Conservation (phyloP, 331 rosid genomes). For the Pyracantha coccinea region DNA sequence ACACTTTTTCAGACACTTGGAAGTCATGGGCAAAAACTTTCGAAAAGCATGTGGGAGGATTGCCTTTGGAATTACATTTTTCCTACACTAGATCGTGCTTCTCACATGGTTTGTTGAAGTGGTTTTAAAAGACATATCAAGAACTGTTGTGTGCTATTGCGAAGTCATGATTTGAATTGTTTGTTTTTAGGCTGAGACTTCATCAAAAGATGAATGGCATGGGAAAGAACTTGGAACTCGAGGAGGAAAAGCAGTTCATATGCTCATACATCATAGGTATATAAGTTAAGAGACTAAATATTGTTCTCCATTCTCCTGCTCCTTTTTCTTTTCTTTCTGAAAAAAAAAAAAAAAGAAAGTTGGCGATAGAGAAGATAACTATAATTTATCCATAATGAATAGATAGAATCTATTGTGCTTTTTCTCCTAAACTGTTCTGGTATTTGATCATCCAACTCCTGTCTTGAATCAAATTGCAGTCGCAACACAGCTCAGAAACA, state of each 20-base stretch:
- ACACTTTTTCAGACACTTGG: slow-evolving; percentile 94
- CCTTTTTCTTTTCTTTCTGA: background rate
- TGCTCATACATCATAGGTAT: slow-evolving; percentile 99
- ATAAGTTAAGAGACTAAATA: slow-evolving; percentile 2
- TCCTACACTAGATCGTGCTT: slow-evolving; percentile 81
- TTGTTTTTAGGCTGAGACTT: slow-evolving; percentile 76
- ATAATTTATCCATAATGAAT: background rate
- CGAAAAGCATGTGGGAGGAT: slow-evolving; percentile 86
- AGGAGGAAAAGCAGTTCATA: slow-evolving; percentile 94
- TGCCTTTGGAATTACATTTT: slow-evolving; percentile 97
- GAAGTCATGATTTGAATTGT: slow-evolving; percentile 5
- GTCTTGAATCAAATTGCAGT: slow-evolving; percentile 46
- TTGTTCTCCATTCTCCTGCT: background rate
- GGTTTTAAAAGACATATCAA: slow-evolving; percentile 11
- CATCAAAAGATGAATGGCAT: slow-evolving; percentile 98
- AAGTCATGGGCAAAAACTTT: slow-evolving; percentile 88
- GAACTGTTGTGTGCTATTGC: slow-evolving; percentile 12
- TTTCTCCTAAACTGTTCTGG: background rate
- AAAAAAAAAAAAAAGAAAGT: background rate
- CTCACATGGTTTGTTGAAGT: slow-evolving; percentile 75
- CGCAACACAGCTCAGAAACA: slow-evolving; percentile 99
- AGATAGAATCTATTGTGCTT: background rate
- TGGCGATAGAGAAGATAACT: too few species aligned
- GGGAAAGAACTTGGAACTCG: slow-evolving; percentile 98
- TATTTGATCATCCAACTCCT: background rate